Evolutionary conservation across 139 green algal species (phyloP).

Genomic region (Micractinium conductrix): DNA sequence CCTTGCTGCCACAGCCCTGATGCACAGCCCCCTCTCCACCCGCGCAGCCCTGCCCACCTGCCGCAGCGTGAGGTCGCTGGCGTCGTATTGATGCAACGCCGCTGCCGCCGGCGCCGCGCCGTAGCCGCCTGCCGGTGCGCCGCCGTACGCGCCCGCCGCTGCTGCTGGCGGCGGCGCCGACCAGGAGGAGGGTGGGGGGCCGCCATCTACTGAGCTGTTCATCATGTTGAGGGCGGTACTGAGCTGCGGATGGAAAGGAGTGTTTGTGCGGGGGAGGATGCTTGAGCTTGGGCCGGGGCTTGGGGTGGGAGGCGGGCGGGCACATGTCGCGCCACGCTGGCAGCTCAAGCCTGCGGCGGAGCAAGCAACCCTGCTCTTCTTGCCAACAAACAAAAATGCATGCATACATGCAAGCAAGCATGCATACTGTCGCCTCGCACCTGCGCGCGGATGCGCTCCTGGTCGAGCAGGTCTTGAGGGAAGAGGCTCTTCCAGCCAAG

Average conservation of each 20-base stretch:
- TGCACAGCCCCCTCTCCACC: background rate
- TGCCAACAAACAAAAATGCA: too few species aligned
- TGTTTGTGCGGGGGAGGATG: too few species aligned
- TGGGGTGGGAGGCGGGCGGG: too few species aligned
- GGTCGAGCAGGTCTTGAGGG: constrained; percentile 69
- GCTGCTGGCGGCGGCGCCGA: constrained; percentile 2
- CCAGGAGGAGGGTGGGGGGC: constrained; percentile 29
- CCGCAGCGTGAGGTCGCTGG: constrained; percentile 66
- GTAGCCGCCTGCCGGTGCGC: constrained; percentile 3
- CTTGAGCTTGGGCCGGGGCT: too few species aligned
- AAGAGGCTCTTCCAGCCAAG: constrained; percentile 88
- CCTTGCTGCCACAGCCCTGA: too few species aligned
- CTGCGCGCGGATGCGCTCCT: constrained; percentile 77
- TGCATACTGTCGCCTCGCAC: background rate
- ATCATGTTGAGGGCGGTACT: constrained; percentile 88
- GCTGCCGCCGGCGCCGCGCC: background rate
- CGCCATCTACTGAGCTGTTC: constrained; percentile 79
- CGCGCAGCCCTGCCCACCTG: constrained; percentile 15
- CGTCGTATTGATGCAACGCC: background rate
- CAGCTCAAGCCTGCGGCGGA: too few species aligned
- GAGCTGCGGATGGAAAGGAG: too few species aligned
- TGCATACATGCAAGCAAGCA: too few species aligned
- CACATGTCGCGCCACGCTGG: too few species aligned
- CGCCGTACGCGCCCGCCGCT: background rate
- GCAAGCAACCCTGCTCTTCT: too few species aligned